A percentile compares a stretch with the other conserved stretches of the same genome.
These are phyloP conservation scores for Termitomyces sp. DNA, from an alignment of 768 basidiomycete genomes.

Conservation along the genomic window DNA sequence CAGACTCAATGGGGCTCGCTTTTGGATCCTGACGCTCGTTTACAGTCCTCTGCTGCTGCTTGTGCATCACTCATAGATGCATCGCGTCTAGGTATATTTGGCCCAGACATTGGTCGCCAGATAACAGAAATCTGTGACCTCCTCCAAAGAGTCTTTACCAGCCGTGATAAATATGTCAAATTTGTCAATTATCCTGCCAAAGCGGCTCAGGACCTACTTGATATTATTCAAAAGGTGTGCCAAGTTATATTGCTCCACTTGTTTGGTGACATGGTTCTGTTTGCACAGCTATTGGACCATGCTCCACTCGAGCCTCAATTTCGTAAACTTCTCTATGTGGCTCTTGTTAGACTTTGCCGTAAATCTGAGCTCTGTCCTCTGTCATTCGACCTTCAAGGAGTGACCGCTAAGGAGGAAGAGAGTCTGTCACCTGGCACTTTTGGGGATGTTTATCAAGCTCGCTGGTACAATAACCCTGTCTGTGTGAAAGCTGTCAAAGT, in stretches of 20 bases:
- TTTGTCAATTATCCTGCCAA: slow-evolving; percentile 9
- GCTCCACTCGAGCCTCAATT: slow-evolving; percentile 2
- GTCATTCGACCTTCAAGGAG: slow-evolving; percentile 15
- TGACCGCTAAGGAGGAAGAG: neutral
- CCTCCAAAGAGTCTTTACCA: slow-evolving; percentile 9
- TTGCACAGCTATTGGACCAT: slow-evolving; percentile 14
- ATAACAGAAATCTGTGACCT: neutral
- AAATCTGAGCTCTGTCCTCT: slow-evolving; percentile 22
- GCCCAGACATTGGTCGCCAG: neutral
- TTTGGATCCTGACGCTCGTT: neutral
- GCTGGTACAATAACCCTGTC: slow-evolving; percentile 4
- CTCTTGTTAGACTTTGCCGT: slow-evolving; percentile 20
- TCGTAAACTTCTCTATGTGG: slow-evolving; percentile 11
- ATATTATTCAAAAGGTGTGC: slow-evolving; percentile 21
- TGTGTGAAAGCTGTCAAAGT: slow-evolving; percentile 17
- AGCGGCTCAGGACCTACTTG: slow-evolving; percentile 15
- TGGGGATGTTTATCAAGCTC: slow-evolving; percentile 22
- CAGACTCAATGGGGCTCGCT: neutral
- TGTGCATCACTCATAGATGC: neutral
- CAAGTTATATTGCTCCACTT: neutral
- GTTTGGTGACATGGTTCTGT: neutral
- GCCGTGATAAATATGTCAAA: slow-evolving; percentile 6
- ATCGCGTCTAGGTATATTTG: too few relatives aligned
- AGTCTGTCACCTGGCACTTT: slow-evolving; percentile 16
- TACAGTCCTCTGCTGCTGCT: neutral